These are phyloP conservation scores for Xylaria nigripes DNA, from an alignment of 495 filamentous ascomycete species.

Conservation along the genomic window DNA sequence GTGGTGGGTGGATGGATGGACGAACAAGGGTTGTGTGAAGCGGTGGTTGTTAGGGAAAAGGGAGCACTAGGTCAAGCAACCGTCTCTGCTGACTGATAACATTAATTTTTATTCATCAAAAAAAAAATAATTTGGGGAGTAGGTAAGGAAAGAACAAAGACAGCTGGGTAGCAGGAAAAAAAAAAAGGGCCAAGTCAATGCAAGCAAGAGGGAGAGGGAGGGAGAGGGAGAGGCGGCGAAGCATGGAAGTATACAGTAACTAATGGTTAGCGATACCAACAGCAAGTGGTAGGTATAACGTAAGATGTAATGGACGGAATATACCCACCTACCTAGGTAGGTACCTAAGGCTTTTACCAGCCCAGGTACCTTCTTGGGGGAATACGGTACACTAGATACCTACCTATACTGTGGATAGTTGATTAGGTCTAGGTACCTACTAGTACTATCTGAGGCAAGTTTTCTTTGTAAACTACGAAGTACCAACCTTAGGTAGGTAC, in stretches of 20 bases:
- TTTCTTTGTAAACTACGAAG: too few species aligned
- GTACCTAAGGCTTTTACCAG: too few species aligned
- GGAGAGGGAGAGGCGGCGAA: neutral
- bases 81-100: constrained; percentile 10
- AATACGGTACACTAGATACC: too few species aligned
- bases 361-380: too few species aligned
- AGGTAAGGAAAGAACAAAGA: constrained; percentile 10
- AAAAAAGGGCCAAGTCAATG: constrained; percentile 3
- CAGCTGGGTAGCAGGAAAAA: constrained; percentile 7
- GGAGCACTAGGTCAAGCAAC: constrained; percentile 3
- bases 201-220: constrained; percentile 1
- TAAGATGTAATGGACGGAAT: neutral
- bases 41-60: constrained; percentile 8
- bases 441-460: too few species aligned
- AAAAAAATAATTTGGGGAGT: constrained; percentile 1
- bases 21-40: constrained; percentile 9
- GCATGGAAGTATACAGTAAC: constrained; percentile 14
- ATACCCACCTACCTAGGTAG: neutral
- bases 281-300: neutral
- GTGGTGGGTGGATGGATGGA: constrained; percentile 6
- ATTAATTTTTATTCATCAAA: constrained; percentile 5
- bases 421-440: too few species aligned
- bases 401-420: too few species aligned
- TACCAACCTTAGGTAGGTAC: too few species aligned
- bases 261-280: neutral